Percentiles rank a stretch among this genome's conserved stretches.
phyloP scores from a whole-genome alignment of 768 basidiomycete species.

The Filobasidium wieringae region DNA sequence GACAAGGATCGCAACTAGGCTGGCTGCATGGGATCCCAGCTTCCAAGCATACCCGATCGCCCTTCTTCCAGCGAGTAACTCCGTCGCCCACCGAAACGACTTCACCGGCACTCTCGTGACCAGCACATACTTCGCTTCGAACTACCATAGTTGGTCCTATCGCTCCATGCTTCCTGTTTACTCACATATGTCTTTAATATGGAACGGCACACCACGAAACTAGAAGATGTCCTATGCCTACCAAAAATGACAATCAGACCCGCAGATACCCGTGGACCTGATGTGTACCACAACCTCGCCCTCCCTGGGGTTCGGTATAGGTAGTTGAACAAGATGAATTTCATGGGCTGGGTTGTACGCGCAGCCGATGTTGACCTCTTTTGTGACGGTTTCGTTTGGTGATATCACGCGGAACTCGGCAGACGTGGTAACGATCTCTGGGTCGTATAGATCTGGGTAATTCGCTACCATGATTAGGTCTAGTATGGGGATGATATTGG shows the following conservation, averaged over 20 bases:
- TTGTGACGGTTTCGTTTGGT: too few relatives aligned
- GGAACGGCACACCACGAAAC: too few relatives aligned
- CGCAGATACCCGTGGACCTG: too few relatives aligned
- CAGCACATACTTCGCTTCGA: constrained; percentile 32
- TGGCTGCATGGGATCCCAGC: constrained; percentile 34
- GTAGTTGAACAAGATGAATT: constrained; percentile 38
- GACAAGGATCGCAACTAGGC: constrained; percentile 38
- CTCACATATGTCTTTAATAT: constrained; percentile 39
- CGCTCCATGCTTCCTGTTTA: constrained; percentile 40
- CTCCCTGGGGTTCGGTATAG: constrained; percentile 26
- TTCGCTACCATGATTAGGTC: too few relatives aligned
- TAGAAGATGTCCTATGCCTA: too few relatives aligned
- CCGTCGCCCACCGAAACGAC: constrained; percentile 34
- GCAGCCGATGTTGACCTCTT: constrained; percentile 33
- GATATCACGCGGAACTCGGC: too few relatives aligned
- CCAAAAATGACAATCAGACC: not conserved
- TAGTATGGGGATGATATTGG: too few relatives aligned
- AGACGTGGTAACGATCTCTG: too few relatives aligned
- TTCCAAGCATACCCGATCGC: constrained; percentile 36
- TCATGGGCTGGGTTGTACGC: constrained; percentile 37
- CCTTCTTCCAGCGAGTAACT: constrained; percentile 31
- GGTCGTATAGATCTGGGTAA: too few relatives aligned
- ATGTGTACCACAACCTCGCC: too few relatives aligned
- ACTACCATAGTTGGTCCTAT: constrained; percentile 40
- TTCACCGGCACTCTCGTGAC: constrained; percentile 40